Evolutionary conservation across 1,284 basidiomycete species (phyloP).

Genomic region (Hymenochaete sp.): DNA sequence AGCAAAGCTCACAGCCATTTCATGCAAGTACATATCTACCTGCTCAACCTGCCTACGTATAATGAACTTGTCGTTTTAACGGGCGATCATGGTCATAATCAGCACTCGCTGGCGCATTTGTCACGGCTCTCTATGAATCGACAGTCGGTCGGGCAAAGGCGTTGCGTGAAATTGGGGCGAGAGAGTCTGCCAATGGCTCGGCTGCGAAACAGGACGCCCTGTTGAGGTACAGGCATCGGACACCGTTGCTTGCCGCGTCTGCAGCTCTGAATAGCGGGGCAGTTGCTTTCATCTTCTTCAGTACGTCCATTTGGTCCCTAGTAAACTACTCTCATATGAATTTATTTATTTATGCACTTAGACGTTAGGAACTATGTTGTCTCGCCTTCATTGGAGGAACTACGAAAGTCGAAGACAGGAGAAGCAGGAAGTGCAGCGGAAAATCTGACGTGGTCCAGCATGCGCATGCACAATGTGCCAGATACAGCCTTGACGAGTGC

Average conservation of each 20-base stretch:
- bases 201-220: constrained; percentile 30
- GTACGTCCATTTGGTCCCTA: constrained; percentile 33
- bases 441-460: constrained; percentile 36
- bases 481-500: constrained; percentile 60
- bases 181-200: not conserved
- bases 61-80: no score
- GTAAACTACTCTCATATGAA: not conserved
- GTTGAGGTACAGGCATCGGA: constrained; percentile 7
- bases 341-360: constrained; percentile 24
- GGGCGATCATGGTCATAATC: constrained; percentile 16
- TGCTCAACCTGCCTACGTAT: constrained; percentile 21
- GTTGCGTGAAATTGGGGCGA: constrained; percentile 1
- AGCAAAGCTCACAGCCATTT: constrained; percentile 45
- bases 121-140: constrained; percentile 43
- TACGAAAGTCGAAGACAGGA: constrained; percentile 19
- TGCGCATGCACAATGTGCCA: constrained; percentile 47
- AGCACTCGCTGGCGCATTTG: constrained; percentile 43
- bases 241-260: constrained; percentile 34
- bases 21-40: constrained; percentile 66
- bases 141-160: constrained; percentile 10
- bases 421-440: constrained; percentile 7
- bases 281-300: constrained; percentile 61
- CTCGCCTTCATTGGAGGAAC: constrained; percentile 42
- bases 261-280: constrained; percentile 60
- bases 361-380: constrained; percentile 60